Evolutionary conservation across 352 stramenopile species (phyloP).

Genomic region (Pythium rishiriense): DNA sequence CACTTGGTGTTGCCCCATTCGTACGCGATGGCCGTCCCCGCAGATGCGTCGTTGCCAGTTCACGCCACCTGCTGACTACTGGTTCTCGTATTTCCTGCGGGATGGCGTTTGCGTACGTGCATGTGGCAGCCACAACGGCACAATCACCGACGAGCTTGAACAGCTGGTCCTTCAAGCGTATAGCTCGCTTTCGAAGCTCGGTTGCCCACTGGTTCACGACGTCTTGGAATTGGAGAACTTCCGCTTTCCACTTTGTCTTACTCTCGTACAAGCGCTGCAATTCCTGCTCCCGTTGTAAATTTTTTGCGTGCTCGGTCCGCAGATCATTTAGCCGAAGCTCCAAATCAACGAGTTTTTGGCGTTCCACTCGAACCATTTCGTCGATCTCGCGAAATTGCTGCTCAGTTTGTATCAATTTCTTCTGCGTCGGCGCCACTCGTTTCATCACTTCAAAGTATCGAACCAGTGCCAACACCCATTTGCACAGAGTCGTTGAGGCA

Average conservation of each 20-base stretch:
- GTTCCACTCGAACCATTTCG: conserved; percentile 40
- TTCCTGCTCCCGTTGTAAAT: conserved; percentile 43
- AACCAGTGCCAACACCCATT: conserved; percentile 71
- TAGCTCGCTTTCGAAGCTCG: conserved; percentile 26
- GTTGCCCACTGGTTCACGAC: conserved; percentile 44
- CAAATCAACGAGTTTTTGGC: conserved; percentile 52
- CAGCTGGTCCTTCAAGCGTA: conserved; percentile 27
- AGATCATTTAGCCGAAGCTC: conserved; percentile 53
- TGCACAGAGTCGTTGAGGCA: conserved; percentile 67
- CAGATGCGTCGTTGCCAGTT: conserved; percentile 16
- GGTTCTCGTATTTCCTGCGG: conserved; percentile 26
- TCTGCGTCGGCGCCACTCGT: conserved; percentile 50
- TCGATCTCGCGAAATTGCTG: conserved; percentile 42
- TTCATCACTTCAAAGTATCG: conserved; percentile 74
- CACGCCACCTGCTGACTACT: conserved; percentile 29
- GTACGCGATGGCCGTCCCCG: conserved; percentile 14
- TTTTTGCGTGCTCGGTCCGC: conserved; percentile 32
- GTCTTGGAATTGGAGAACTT: conserved; percentile 37
- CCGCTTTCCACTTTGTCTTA: conserved; percentile 42
- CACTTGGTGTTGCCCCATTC: conserved; percentile 5
- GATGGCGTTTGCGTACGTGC: conserved; percentile 35
- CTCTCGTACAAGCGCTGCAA: conserved; percentile 55
- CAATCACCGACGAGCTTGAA: conserved; percentile 40
- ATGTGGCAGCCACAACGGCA: conserved; percentile 33
- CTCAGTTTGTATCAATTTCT: conserved; percentile 45